These are phyloP conservation scores for Leucocoprinus birnbaumii DNA, from an alignment of 768 basidiomycete genomes.

Conservation along the genomic window DNA sequence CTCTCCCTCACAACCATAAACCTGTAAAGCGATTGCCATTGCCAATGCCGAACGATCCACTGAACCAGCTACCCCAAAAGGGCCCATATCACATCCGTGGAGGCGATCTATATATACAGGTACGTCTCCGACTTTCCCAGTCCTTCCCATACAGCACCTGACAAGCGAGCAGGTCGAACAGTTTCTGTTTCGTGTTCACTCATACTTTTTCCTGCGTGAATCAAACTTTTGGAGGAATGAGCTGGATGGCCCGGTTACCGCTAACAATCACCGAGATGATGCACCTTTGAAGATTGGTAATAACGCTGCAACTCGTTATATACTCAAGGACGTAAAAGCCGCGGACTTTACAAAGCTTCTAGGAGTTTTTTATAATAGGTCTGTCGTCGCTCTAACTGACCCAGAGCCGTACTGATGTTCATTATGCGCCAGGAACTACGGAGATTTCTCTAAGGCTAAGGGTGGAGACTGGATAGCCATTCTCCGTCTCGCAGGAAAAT, in stretches of 20 bases:
- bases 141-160: background rate
- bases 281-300: slow-evolving; percentile 22
- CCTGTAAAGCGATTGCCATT: too few species aligned
- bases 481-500: background rate
- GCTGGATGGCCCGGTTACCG: slow-evolving; percentile 20
- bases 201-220: slow-evolving; percentile 51
- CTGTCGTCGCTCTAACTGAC: slow-evolving; percentile 23
- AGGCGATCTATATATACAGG: slow-evolving; percentile 3
- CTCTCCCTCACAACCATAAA: too few species aligned
- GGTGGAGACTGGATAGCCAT: slow-evolving; percentile 8
- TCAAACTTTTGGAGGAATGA: slow-evolving; percentile 38
- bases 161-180: slow-evolving; percentile 44
- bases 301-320: slow-evolving; percentile 28
- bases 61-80: too few species aligned
- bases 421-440: background rate
- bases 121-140: slow-evolving; percentile 18
- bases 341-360: slow-evolving; percentile 52
- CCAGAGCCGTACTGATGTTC: background rate
- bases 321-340: slow-evolving; percentile 38
- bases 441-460: slow-evolving; percentile 3
- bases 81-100: background rate
- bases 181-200: slow-evolving; percentile 46
- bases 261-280: too few species aligned
- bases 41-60: too few species aligned
- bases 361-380: slow-evolving; percentile 66